phyloP scores from a whole-genome alignment of 2,329 filamentous ascomycete species.

The Fusarium sp. region DNA sequence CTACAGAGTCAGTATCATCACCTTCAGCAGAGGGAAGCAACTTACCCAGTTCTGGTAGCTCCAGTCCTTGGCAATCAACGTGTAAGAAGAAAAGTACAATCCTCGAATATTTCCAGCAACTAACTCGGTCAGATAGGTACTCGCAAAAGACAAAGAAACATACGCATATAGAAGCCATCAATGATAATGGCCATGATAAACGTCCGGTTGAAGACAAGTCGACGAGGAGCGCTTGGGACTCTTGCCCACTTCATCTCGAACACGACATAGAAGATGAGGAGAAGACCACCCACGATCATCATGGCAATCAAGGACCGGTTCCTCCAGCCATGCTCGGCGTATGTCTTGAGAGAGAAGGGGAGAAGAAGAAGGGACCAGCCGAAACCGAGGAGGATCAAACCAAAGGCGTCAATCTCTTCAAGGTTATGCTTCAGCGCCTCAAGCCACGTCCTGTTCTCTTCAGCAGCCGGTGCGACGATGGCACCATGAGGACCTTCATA shows the following conservation, averaged over 20 bases:
- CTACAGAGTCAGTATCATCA: slow-evolving; percentile 31
- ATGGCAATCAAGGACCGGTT: slow-evolving; percentile 58
- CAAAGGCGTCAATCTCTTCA: slow-evolving; percentile 53
- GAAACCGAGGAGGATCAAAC: slow-evolving; percentile 57
- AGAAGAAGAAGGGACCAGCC: slow-evolving; percentile 72
- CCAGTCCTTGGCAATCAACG: slow-evolving; percentile 55
- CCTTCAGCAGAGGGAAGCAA: slow-evolving; percentile 47
- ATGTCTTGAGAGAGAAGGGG: slow-evolving; percentile 69
- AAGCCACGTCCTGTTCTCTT: neutral
- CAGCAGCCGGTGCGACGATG: neutral
- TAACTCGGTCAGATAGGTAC: slow-evolving; percentile 16
- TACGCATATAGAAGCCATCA: slow-evolving; percentile 47
- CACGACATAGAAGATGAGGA: slow-evolving; percentile 57
- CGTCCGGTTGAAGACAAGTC: slow-evolving; percentile 47
- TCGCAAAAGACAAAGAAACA: slow-evolving; percentile 11
- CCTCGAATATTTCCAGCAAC: slow-evolving; percentile 50
- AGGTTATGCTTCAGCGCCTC: slow-evolving; percentile 52
- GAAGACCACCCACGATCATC: slow-evolving; percentile 55
- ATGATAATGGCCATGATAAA: slow-evolving; percentile 49
- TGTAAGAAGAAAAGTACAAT: slow-evolving; percentile 51
- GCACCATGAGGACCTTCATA: neutral
- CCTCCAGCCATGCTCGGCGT: slow-evolving; percentile 55
- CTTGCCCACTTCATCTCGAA: slow-evolving; percentile 57
- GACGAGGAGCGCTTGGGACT: slow-evolving; percentile 42
- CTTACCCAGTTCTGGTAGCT: slow-evolving; percentile 54